phyloP scores from a whole-genome alignment of 805 yeast genomes.

The Myxozyma kluyveri region DNA sequence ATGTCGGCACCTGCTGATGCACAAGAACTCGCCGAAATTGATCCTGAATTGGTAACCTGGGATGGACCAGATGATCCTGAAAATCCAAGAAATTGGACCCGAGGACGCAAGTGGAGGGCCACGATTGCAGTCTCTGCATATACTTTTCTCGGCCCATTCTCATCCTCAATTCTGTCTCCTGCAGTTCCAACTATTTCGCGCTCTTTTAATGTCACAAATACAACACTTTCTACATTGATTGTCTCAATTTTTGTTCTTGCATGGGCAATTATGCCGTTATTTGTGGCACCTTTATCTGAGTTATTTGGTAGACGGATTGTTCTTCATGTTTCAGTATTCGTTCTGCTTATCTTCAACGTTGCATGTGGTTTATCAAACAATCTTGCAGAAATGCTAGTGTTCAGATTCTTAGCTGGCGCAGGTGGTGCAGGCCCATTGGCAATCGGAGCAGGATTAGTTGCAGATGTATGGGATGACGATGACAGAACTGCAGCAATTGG shows the following conservation, averaged over 20 bases:
- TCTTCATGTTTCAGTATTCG: constrained; percentile 34
- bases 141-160: constrained; percentile 59
- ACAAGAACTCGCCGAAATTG: constrained; percentile 9
- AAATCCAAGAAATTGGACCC: constrained; percentile 73
- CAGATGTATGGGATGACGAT: constrained; percentile 55
- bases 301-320: constrained; percentile 67
- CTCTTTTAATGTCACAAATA: constrained; percentile 45
- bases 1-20: constrained; percentile 14
- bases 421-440: constrained; percentile 67
- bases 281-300: constrained; percentile 86
- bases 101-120: constrained; percentile 43
- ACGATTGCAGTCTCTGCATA: constrained; percentile 52
- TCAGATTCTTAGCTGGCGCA: constrained; percentile 62
- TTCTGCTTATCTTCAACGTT: constrained; percentile 46
- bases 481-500: constrained; percentile 49
- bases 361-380: constrained; percentile 61
- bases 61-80: constrained; percentile 77
- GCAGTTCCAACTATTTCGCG: constrained; percentile 51
- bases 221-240: constrained; percentile 34
- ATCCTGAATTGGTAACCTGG: constrained; percentile 67
- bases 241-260: constrained; percentile 73
- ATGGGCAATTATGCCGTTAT: constrained; percentile 84
- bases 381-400: constrained; percentile 54
- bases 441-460: constrained; percentile 66
- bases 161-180: constrained; percentile 62